Percentiles rank a stretch among this genome's conserved stretches.
Conservation (phyloP, 805 yeast species). For the Wickerhamomyces silvicola region DNA sequence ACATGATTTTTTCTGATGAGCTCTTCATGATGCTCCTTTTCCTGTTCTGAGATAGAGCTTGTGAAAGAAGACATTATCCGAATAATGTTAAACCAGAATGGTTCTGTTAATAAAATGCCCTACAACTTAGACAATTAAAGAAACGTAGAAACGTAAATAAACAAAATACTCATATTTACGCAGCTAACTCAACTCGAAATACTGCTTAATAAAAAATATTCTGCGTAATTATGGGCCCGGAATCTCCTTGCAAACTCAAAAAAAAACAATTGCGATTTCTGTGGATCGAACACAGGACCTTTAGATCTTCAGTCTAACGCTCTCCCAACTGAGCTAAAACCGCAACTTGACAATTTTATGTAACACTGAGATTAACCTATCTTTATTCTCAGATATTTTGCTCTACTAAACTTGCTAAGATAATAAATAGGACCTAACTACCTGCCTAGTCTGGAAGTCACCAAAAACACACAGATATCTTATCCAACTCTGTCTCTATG, state of each 20-base stretch:
- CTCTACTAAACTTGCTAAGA: neutral
- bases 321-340: conserved; percentile 29
- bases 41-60: conserved; percentile 7
- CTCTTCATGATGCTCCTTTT: conserved; percentile 11
- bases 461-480: neutral
- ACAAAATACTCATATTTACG: neutral
- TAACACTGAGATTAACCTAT: too few species aligned
- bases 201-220: too few species aligned
- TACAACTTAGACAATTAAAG: too few species aligned
- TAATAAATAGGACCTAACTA: neutral
- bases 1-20: conserved; percentile 16
- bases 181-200: neutral
- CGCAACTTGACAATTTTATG: too few species aligned
- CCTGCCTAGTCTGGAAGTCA: neutral
- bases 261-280: conserved; percentile 42
- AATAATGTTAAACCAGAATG: neutral
- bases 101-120: too few species aligned
- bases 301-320: conserved; percentile 45
- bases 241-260: too few species aligned
- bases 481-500: too few species aligned
- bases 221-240: too few species aligned
- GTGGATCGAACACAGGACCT: conserved; percentile 85
- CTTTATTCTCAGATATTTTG: too few species aligned
- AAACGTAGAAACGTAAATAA: neutral
- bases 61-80: neutral